Evolutionary conservation across 139 green algal species (phyloP), one percentile per base, ranked within the genome.

Genomic region (Asterochloris erici): DNA sequence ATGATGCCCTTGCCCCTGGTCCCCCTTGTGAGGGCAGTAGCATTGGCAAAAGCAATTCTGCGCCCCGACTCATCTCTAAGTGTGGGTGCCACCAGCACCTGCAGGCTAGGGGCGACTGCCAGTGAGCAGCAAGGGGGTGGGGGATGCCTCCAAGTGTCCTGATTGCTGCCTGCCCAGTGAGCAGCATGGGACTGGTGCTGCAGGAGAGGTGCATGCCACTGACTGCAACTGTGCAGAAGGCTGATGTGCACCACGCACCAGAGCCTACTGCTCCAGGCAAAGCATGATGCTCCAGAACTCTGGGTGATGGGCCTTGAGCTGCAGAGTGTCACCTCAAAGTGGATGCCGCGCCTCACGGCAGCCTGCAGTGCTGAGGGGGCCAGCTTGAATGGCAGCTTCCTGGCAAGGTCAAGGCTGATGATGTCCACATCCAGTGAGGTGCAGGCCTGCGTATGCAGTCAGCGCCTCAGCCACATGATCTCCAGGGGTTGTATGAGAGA

Each of bases 241-340:
- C 38, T 54, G 38, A 54, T 2, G 38, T 2, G 38, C 38, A 54
- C 38, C 38, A 54, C 6, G 38, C 38, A 54, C 38, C 38, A 54
- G 38, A 54, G 38, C 38, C 6, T 54, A 6, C 6, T 2, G 38
- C 38, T 54, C 38, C 38, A 54, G 38, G 6, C 38, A 6, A 54
- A 54, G 38, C 38, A 54, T 10, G 38, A 54, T 6, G 38, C 38
- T 54, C 38, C 38, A 54, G 38, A 54, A 6, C 38, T 54, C 38
- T 54, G 38, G 38, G 38, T 54, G 4, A 54, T 54, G 38, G 38
- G 38, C 2, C 38, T 54, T 54, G 38, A 54, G 38, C 10, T 13
- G 11, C 81, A 69, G 47, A 91, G 89, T 28, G 54, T 82, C 21
- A 95, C 82, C 91, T 95, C 92, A 81, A 95, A 93, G 28, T 86